phyloP scores from a whole-genome alignment of 2,329 filamentous ascomycete genomes.

The Penicillium palitans region DNA sequence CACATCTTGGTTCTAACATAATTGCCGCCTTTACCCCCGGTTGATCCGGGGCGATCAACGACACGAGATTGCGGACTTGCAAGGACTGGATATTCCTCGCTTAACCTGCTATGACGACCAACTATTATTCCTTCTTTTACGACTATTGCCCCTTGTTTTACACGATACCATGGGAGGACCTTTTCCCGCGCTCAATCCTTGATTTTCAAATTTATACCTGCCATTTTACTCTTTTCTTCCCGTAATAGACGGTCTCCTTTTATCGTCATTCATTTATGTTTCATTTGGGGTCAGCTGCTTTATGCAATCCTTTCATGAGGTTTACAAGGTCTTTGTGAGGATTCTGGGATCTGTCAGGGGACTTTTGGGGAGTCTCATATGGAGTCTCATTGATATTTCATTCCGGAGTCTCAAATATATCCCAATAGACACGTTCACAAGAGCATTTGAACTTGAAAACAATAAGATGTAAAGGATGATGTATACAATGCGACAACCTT shows the following conservation, averaged over 20 bases:
- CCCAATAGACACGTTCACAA: not conserved
- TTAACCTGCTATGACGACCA: conserved; percentile 32
- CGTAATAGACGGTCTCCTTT: not conserved
- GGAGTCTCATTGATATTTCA: not conserved
- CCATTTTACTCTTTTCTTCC: not conserved
- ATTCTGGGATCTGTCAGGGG: not conserved
- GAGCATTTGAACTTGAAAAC: not conserved
- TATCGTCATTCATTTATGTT: not conserved
- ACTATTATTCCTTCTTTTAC: conserved; percentile 33
- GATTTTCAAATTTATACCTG: conserved; percentile 4
- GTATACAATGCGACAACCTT: not conserved
- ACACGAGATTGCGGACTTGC: conserved; percentile 17
- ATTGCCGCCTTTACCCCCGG: conserved; percentile 15
- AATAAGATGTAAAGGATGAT: not conserved
- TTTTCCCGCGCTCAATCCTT: conserved; percentile 14
- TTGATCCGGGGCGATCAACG: conserved; percentile 21
- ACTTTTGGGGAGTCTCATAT: not conserved
- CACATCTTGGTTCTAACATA: conserved; percentile 37
- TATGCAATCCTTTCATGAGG: not conserved
- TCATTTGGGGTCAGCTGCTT: not conserved
- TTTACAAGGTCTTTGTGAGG: not conserved
- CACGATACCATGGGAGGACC: conserved; percentile 28
- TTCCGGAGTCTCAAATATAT: not conserved
- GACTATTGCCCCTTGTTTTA: conserved; percentile 18
- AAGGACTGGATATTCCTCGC: conserved; percentile 28